Base-by-base conservation (phyloP, 2,329 filamentous ascomycete genomes). In the Xenosphaeropsis pyriputrescens region DNA sequence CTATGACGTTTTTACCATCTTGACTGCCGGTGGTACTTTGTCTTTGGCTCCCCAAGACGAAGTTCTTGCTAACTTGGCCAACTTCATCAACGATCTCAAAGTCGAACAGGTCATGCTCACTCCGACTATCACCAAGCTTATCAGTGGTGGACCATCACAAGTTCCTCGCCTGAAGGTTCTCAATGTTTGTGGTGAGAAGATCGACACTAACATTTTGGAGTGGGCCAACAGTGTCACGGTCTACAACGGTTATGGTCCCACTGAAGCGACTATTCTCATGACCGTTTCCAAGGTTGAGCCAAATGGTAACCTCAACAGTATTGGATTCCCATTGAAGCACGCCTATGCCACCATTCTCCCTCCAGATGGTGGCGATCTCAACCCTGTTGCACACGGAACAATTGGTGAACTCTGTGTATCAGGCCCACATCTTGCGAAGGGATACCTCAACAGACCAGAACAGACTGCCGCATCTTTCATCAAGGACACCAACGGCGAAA, bases 1-100 rank as follows among this genome's bases (percentile, higher is more conserved):
- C 6, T 93, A 93, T 53, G 85, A 93, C 53, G 85, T 89, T 5
- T 93, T 93, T 64, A 93, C 93, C 45, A 79, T 85, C 0, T 62
- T 85, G 12, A 78, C 77, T 45, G 67, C 82, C 37, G 79, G 79
- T 2, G 62, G 63, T 16, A 91, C 83, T 0, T 61, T 93, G 1
- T 70, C 85, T 32, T 70, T 72, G 36, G 83, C 76, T 44, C 68
- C 74, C 35, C 72, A 85, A 15, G 61, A 67, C 33, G 62, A 69
- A 17, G 72, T 93, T 66, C 63, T 93, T 31, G 70, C 79, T 41
- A 75, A 93, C 49, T 68, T 93, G 17, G 73, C 80, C 1, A 64
- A 58, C 0, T 64, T 74, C 4, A 72, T 93, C 41, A 68, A 64
- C 8, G 50, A 52, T 11, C 64, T 88, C 56, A 49, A 71, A 5